Base-by-base conservation (phyloP, 1,139 yeast species). In the Taphrina deformans region DNA sequence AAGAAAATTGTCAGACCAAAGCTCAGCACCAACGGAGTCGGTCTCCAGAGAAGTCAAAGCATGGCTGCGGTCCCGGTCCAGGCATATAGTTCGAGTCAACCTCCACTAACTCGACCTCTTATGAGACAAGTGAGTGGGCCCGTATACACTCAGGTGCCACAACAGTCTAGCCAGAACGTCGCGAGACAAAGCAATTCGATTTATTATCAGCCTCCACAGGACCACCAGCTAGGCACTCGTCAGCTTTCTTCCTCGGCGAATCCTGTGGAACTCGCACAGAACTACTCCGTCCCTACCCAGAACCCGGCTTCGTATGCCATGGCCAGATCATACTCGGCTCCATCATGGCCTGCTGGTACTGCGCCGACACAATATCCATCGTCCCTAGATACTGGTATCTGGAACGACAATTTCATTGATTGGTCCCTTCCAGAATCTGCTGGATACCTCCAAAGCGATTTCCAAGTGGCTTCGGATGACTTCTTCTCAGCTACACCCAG, bases 401-500 rank as follows among this genome's bases (percentile, higher is more conserved):
- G 63, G 63, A 44, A 48, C n/a, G 63, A 52, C 41, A 26, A 40
- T 2, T 48, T 48, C 27, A 48, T 59, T 21, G 63, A 59, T n/a
- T 59, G 63, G 63, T 31, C 63, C 2, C 38, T 55, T 41, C 61
- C 61, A n/a, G 61, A 55, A 44, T 55, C 61, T 14, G 63, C 63
- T 12, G 56, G 56, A 31, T 59, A 59, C 41, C 56, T 59, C 26
- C 63, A 59, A 21, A 27, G 48, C 24, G 63, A 59, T 16, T 59
- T 59, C 41, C 56, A 59, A 14, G 33, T 48, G 7, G 48, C 63
- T 3, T 24, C 38, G 7, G 62, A 58, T 23, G 63, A 50, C 35
- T 59, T 51, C 29, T 59, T 59, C 56, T 41, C 46, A 7, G 40
- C 63, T 10, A 40, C 45, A 7, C 46, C 56, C 7, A 46, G 56